Conservation (phyloP, 495 filamentous ascomycete species). For the Parathielavia appendiculata region DNA sequence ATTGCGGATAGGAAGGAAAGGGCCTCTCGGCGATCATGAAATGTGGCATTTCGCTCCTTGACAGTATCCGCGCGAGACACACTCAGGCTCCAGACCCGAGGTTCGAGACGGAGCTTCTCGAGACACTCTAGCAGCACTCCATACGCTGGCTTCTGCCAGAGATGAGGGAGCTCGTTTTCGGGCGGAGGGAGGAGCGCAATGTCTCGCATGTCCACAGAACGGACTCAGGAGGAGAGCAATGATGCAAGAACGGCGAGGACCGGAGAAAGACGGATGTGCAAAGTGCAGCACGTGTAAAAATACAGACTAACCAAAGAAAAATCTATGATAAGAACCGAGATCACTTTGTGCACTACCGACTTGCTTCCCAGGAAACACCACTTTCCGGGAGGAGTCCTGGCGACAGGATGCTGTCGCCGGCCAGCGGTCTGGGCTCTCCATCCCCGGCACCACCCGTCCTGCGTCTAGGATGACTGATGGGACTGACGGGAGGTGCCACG, state of each 20-base stretch:
- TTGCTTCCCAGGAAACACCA: neutral
- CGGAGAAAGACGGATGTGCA: neutral
- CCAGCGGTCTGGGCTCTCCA: constrained; percentile 5
- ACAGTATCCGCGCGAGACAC: constrained; percentile 29
- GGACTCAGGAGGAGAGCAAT: neutral
- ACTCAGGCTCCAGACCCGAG: constrained; percentile 37
- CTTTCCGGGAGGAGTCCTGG: neutral
- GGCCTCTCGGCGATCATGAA: constrained; percentile 37
- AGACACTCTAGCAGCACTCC: constrained; percentile 36
- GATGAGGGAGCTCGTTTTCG: constrained; percentile 35
- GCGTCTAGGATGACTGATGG: constrained; percentile 5
- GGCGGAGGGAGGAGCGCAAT: neutral
- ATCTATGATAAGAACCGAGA: neutral
- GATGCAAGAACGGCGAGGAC: neutral
- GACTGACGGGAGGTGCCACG: neutral
- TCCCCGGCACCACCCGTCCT: neutral
- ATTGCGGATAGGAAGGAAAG: constrained; percentile 67
- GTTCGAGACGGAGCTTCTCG: constrained; percentile 37
- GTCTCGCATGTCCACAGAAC: constrained; percentile 9
- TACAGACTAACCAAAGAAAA: neutral
- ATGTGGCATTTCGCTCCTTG: constrained; percentile 24
- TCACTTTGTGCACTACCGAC: neutral
- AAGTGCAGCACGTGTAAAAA: neutral
- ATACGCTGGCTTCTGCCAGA: constrained; percentile 44
- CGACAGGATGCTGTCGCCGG: neutral